Conservation (phyloP, 2,329 filamentous ascomycete genomes). For the Verticillium tricorpus region DNA sequence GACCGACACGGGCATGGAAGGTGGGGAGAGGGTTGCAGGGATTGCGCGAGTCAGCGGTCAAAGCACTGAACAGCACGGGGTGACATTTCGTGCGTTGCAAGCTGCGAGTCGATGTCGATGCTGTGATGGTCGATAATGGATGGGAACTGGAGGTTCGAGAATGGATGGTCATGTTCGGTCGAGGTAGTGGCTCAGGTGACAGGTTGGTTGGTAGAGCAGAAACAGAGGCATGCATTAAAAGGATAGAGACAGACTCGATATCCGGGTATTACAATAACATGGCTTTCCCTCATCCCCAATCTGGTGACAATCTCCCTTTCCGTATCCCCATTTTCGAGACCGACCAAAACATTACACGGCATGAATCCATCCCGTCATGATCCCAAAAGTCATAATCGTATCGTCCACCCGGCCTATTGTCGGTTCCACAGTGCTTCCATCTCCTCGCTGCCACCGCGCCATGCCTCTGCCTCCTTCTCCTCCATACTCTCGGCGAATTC, state of each 20-base stretch:
- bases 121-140: too few relatives aligned
- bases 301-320: not conserved
- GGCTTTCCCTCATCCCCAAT: not conserved
- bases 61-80: too few relatives aligned
- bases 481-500: constrained; percentile 25
- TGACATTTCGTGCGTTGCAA: too few relatives aligned
- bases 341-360: not conserved
- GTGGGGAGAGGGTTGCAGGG: not conserved
- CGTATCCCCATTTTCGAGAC: not conserved
- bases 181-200: too few relatives aligned
- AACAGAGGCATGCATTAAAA: not conserved
- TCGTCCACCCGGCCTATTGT: not conserved
- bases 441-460: constrained; percentile 11
- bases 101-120: too few relatives aligned
- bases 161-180: too few relatives aligned
- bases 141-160: too few relatives aligned
- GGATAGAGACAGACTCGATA: not conserved
- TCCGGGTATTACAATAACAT: not conserved
- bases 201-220: not conserved
- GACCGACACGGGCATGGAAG: not conserved
- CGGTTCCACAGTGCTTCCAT: constrained; percentile 14
- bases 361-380: not conserved
- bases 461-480: constrained; percentile 16
- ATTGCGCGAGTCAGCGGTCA: not conserved
- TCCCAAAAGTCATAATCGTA: not conserved